A percentile compares a stretch with the other conserved stretches of the same genome.
phyloP scores from a whole-genome alignment of 306 rosid species.

The Mimosa bimucronata region DNA sequence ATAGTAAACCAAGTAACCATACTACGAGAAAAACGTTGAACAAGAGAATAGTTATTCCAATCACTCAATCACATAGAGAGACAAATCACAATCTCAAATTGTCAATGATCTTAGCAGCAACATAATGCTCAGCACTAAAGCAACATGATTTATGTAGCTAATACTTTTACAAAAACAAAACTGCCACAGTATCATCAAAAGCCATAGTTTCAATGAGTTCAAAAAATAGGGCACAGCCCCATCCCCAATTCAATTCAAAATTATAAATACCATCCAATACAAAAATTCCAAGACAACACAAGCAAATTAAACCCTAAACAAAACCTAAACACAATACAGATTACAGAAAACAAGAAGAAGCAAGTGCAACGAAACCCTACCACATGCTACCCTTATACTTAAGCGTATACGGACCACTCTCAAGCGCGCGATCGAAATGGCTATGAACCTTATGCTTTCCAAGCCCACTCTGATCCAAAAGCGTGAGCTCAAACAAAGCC shows the following conservation, averaged over 20 bases:
- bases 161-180: background rate
- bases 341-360: background rate
- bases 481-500: conserved; percentile 69
- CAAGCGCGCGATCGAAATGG: conserved; percentile 72
- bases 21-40: background rate
- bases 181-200: background rate
- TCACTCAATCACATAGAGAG: background rate
- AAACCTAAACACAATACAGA: too few relatives aligned
- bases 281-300: too few relatives aligned
- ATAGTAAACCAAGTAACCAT: background rate
- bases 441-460: conserved; percentile 69
- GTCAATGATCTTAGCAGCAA: background rate
- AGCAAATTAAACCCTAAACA: too few relatives aligned
- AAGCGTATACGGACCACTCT: conserved; percentile 71
- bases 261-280: too few relatives aligned
- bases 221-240: too few relatives aligned
- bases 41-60: background rate
- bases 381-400: conserved; percentile 80
- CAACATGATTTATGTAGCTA: background rate
- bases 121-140: background rate
- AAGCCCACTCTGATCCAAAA: conserved; percentile 67
- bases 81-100: background rate
- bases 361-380: conserved; percentile 35
- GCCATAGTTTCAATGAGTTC: background rate
- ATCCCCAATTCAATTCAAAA: too few relatives aligned